These are phyloP conservation scores for Candida sanyaensis DNA, from an alignment of 1,139 yeast genomes.

Conservation along the genomic window DNA sequence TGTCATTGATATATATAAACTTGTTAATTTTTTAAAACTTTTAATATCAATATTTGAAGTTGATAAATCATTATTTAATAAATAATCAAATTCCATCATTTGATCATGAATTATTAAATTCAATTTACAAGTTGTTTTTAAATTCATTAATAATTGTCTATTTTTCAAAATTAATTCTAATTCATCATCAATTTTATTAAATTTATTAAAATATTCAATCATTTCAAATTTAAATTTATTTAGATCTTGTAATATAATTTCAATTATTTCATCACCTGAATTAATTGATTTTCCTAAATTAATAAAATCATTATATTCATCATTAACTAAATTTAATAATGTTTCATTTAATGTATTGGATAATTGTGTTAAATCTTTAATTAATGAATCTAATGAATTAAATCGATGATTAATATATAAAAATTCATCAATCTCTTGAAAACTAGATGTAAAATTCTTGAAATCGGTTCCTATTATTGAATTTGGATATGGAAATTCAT, in stretches of 20 bases:
- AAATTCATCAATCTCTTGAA: conserved; percentile 29
- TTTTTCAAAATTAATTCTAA: conserved; percentile 21
- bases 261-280: conserved; percentile 50
- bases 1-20: conserved; percentile 42
- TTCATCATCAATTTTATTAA: conserved; percentile 23
- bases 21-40: conserved; percentile 30
- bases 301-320: conserved; percentile 70
- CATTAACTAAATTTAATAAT: conserved; percentile 65
- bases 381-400: conserved; percentile 34
- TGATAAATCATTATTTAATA: conserved; percentile 17
- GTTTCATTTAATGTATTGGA: conserved; percentile 45
- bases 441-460: conserved; percentile 15
- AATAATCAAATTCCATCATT: conserved; percentile 42
- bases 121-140: conserved; percentile 32
- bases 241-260: conserved; percentile 43
- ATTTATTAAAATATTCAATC: conserved; percentile 21
- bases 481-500: conserved; percentile 26
- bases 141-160: conserved; percentile 22
- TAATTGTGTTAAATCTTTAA: conserved; percentile 27
- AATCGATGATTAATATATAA: conserved; percentile 34
- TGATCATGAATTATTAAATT: conserved; percentile 40
- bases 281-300: conserved; percentile 65
- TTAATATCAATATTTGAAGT: conserved; percentile 8
- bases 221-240: conserved; percentile 40
- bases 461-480: conserved; percentile 23